Conservation (phyloP, 2,329 filamentous ascomycete species). For the Chaetothyriales sp. region DNA sequence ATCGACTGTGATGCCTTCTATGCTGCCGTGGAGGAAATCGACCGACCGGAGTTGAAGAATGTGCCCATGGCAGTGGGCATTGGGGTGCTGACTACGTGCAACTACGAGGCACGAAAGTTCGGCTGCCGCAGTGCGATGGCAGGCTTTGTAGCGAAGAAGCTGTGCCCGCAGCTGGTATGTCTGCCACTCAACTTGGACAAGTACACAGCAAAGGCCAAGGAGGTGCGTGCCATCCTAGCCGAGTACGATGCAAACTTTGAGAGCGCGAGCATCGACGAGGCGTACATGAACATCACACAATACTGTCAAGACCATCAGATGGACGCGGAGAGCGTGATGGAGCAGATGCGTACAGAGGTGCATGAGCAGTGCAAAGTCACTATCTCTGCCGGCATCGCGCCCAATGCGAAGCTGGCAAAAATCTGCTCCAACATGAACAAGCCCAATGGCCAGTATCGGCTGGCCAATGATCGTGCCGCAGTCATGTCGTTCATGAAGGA, state of each 20-base stretch:
- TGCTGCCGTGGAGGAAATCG: conserved; percentile 76
- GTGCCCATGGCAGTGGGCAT: conserved; percentile 83
- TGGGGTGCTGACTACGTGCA: conserved; percentile 56
- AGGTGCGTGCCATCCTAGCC: conserved; percentile 66
- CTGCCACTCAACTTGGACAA: conserved; percentile 79
- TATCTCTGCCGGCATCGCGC: conserved; percentile 84
- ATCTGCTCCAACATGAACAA: conserved; percentile 94
- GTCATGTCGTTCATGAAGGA: conserved; percentile 78
- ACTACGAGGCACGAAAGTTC: conserved; percentile 79
- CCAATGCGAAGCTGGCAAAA: conserved; percentile 86
- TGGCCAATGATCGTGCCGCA: conserved; percentile 54
- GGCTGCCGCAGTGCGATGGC: conserved; percentile 94
- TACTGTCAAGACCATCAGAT: conserved; percentile 60
- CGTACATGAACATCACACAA: conserved; percentile 83
- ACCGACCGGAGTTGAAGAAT: conserved; percentile 67
- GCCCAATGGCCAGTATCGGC: conserved; percentile 75
- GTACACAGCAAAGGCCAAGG: conserved; percentile 76
- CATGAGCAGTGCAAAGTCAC: conserved; percentile 65
- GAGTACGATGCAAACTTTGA: conserved; percentile 87
- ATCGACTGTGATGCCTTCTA: conserved; percentile 97
- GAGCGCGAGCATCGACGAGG: conserved; percentile 88
- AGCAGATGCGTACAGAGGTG: conserved; percentile 63
- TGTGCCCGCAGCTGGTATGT: conserved; percentile 73
- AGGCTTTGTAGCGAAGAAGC: conserved; percentile 81
- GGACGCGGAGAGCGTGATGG: conserved; percentile 56